Evolutionary conservation across 768 basidiomycete genomes (phyloP), one percentile per base, ranked within the genome.

Genomic region (Rhizopogon roseolus): DNA sequence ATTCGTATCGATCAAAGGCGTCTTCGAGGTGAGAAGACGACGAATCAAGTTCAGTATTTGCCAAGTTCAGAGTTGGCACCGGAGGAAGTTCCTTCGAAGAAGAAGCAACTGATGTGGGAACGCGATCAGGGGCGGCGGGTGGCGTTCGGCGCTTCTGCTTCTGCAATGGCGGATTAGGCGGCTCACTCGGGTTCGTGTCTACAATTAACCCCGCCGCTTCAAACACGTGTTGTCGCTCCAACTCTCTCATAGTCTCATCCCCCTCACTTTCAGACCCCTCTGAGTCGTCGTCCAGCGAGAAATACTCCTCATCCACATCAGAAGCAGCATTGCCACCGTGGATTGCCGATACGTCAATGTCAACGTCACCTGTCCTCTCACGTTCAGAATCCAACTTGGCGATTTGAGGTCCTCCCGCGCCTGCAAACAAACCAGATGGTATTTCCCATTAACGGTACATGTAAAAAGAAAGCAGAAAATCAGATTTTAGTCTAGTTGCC

Each of bases 1-100:
- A 76, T 65, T 95, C 90, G 64, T 96, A 97, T 37, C 92, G 78
- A 53, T 90, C 90, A 66, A 88, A 96, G 0, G 94, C 94, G 66
- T 96, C 93, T 60, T 93, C 87, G 37, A 89, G 71, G 5, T 68
- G 74, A 4, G 67, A 64, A 41, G 67, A 64, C 41, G 73, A 70
- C 57, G 78, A 73, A 41, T 80, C 74, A 41, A 42, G 14, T 22
- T 52, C 51, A 22, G 27, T 54, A 39, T 49, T 63, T 6, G 66
- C 55, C 22, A 70, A 51, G 48, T 67, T 60, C 38, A 69, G 59
- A 16, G 40, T 62, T 1, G 82, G 84, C 2, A 80, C 62, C 0
- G 79, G 74, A 5, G 87, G 86, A 5, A 88, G 74, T 27, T 82
- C 78, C 58, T 82, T 81, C 7, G 66, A 67, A 34, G 62, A 54